Base-by-base conservation (phyloP, 129 eudicot genomes). In the Saussurea involucrata region DNA sequence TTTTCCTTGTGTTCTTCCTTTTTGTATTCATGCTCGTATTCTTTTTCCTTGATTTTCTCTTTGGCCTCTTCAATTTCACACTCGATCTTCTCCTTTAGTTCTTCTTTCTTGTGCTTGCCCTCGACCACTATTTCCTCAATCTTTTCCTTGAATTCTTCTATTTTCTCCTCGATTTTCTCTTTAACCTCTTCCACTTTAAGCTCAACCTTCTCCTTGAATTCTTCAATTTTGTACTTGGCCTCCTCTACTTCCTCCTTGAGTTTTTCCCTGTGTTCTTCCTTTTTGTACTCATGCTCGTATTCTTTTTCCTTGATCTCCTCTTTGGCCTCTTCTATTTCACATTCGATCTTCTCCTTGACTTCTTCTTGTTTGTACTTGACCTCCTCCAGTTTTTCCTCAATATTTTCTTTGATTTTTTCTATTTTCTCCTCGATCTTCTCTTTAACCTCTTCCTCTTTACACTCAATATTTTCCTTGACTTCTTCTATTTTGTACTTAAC, bases 401-500 rank as follows among this genome's bases (percentile, higher is more conserved):
- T 29, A 9, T 71, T 79, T 71, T 69, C 71, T 8, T 77, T 69
- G n/a, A 70, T 9, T 37, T 78, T 76, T 70, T 78, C 76, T 10
- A 78, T 46, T 28, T 69, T 71, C 71, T 78, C 66, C 6, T 44
- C 34, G 3, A 63, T 28, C 46, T 79, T 79, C 20, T 80, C 73
- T 17, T 65, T 71, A 10, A 9, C 46, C 44, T 72, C 83, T 66
- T 80, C 72, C 6, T 72, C 78, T 66, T 80, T 24, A 24, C 61
- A 73, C 46, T 80, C 83, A 4, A 66, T 31, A 3, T 80, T 18
- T 24, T 80, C 74, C 27, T 80, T 64, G 18, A 66, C 17, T 33
- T 80, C 69, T 31, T 80, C 74, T 17, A 80, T 46, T 73, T 80
- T 73, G 66, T 80, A 53, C 29, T 80, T 80, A 11, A 40, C 28